These are phyloP conservation scores for Scopulariopsis brevicaulis DNA, from an alignment of 2,329 filamentous ascomycete species.

Conservation along the genomic window DNA sequence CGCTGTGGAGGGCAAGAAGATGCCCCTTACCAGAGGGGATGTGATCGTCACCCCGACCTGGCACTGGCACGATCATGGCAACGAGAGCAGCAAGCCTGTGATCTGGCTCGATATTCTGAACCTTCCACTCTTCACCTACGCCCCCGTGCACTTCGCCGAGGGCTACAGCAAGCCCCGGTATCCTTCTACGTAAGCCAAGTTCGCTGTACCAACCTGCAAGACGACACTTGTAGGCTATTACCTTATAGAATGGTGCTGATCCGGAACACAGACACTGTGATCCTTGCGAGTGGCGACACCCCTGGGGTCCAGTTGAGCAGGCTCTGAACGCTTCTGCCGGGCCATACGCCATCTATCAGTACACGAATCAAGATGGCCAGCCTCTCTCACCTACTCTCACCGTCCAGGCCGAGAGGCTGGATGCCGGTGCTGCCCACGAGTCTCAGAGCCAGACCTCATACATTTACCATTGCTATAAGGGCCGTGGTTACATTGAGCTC, in stretches of 20 bases:
- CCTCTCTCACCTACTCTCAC: slow-evolving; percentile 31
- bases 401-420: slow-evolving; percentile 34
- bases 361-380: slow-evolving; percentile 17
- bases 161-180: slow-evolving; percentile 34
- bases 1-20: slow-evolving; percentile 40
- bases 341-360: slow-evolving; percentile 21
- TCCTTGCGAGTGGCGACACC: slow-evolving; percentile 25
- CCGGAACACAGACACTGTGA: slow-evolving; percentile 15
- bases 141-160: slow-evolving; percentile 42
- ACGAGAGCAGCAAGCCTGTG: slow-evolving; percentile 39
- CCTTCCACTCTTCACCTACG: slow-evolving; percentile 23
- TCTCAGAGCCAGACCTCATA: too few species aligned
- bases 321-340: slow-evolving; percentile 20
- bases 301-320: slow-evolving; percentile 29
- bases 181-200: slow-evolving; percentile 24
- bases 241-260: too few species aligned
- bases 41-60: slow-evolving; percentile 45
- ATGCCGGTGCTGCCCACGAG: slow-evolving; percentile 8
- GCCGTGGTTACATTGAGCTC: too few species aligned
- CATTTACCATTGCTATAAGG: too few species aligned
- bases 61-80: slow-evolving; percentile 51
- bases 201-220: slow-evolving; percentile 1
- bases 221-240: too few species aligned
- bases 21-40: slow-evolving; percentile 38
- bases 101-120: slow-evolving; percentile 48